Conservation (phyloP, 2,329 filamentous ascomycete species). For the Ophiostoma australiae region DNA sequence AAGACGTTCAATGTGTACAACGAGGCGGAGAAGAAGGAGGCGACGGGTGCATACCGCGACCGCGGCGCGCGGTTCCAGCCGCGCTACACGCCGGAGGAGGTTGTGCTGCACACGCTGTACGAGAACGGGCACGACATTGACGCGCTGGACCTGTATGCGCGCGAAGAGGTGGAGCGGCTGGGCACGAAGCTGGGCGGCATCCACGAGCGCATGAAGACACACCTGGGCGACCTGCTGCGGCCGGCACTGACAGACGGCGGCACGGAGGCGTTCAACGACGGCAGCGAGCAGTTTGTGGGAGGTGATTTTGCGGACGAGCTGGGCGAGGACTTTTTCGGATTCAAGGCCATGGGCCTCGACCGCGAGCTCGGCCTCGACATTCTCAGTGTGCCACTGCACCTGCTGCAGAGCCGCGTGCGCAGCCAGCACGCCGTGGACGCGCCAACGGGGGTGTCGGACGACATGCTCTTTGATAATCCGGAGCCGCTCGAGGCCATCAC, state of each 20-base stretch:
- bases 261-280: conserved; percentile 88
- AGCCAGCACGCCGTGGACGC: conserved; percentile 74
- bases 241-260: conserved; percentile 78
- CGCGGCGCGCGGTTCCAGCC: conserved; percentile 49
- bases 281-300: conserved; percentile 92
- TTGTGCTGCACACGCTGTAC: conserved; percentile 77
- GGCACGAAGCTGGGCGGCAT: conserved; percentile 72
- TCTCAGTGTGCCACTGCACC: conserved; percentile 86
- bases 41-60: conserved; percentile 39
- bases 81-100: conserved; percentile 76
- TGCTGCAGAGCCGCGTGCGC: conserved; percentile 85
- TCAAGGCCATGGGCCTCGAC: conserved; percentile 89
- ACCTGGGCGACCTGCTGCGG: conserved; percentile 87
- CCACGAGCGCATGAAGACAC: conserved; percentile 90
- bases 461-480: conserved; percentile 62
- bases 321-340: conserved; percentile 97
- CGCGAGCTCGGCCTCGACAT: conserved; percentile 83
- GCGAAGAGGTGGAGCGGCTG: conserved; percentile 87
- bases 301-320: conserved; percentile 98
- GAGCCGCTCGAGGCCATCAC: conserved; percentile 72
- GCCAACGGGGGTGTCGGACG: conserved; percentile 53
- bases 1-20: conserved; percentile 75
- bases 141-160: conserved; percentile 76
- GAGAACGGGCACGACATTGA: conserved; percentile 81
- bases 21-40: conserved; percentile 71